A percentile compares a stretch with the other conserved stretches of the same genome.
phyloP scores from a whole-genome alignment of 2,329 filamentous ascomycete species.

The Fusarium austroafricanum region DNA sequence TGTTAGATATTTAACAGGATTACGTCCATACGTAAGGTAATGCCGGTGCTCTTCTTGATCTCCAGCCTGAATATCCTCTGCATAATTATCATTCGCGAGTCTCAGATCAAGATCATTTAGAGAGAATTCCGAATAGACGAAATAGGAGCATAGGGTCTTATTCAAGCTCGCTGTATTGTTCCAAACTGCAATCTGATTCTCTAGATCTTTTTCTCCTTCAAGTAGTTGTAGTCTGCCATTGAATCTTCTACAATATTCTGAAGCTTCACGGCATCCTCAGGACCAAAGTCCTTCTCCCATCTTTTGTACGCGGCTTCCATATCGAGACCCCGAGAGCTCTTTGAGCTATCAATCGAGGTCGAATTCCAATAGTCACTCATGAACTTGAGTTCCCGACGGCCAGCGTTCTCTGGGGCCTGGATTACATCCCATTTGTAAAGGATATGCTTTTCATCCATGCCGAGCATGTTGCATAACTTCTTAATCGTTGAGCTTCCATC shows the following conservation, averaged over 20 bases:
- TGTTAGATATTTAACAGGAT: no score
- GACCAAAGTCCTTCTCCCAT: background rate
- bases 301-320: background rate
- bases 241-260: background rate
- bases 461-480: background rate
- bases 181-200: background rate
- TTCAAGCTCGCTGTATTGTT: no score
- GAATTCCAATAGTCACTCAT: slow-evolving; percentile 2
- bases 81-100: no score
- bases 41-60: no score
- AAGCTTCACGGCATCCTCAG: background rate
- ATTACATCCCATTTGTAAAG: background rate
- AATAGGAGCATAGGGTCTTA: no score
- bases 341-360: background rate
- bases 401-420: background rate
- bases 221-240: background rate
- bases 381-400: background rate
- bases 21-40: no score
- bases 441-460: background rate
- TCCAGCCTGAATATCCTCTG: no score
- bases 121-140: no score
- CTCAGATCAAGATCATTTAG: no score
- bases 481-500: background rate
- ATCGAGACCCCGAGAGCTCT: background rate
- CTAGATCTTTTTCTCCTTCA: background rate